These are phyloP conservation scores for Aspergillus cavernicola DNA, from an alignment of 495 filamentous ascomycete genomes.

Conservation along the genomic window DNA sequence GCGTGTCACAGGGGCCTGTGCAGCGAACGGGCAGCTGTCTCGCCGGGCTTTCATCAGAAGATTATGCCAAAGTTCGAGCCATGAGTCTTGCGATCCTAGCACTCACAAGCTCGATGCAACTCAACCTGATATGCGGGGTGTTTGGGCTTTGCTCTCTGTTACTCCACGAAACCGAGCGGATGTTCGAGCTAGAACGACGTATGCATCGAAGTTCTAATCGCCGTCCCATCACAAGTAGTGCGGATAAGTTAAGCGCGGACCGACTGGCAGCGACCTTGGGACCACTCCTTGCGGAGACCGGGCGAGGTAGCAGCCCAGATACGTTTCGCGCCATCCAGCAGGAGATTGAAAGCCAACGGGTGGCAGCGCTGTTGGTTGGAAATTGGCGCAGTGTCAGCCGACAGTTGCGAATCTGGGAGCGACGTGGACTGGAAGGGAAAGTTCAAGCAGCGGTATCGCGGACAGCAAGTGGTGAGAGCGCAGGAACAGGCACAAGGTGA, in stretches of 20 bases:
- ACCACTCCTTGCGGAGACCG: constrained; percentile 28
- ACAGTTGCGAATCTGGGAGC: constrained; percentile 29
- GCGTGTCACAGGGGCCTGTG: constrained; percentile 46
- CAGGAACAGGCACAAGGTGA: not conserved
- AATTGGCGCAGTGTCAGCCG: constrained; percentile 34
- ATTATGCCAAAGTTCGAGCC: constrained; percentile 23
- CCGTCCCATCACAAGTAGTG: constrained; percentile 5
- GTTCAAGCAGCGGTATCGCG: not conserved
- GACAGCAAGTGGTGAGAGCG: not conserved
- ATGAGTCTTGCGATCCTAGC: constrained; percentile 40
- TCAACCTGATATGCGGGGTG: constrained; percentile 39
- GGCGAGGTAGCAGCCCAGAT: constrained; percentile 7
- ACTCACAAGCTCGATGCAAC: constrained; percentile 33
- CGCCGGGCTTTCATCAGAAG: constrained; percentile 12
- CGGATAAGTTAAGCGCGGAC: constrained; percentile 22
- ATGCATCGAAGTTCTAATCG: constrained; percentile 9
- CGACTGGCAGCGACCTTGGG: constrained; percentile 32
- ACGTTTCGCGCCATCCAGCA: constrained; percentile 19
- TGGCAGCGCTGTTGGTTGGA: constrained; percentile 30
- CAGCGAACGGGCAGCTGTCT: constrained; percentile 13
- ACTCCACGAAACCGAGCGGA: constrained; percentile 22
- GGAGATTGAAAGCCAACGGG: constrained; percentile 32
- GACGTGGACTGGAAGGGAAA: constrained; percentile 5
- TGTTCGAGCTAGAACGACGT: constrained; percentile 17
- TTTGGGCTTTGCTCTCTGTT: constrained; percentile 35